Conservation (phyloP, 805 yeast species). For the Lipomyces sp. region DNA sequence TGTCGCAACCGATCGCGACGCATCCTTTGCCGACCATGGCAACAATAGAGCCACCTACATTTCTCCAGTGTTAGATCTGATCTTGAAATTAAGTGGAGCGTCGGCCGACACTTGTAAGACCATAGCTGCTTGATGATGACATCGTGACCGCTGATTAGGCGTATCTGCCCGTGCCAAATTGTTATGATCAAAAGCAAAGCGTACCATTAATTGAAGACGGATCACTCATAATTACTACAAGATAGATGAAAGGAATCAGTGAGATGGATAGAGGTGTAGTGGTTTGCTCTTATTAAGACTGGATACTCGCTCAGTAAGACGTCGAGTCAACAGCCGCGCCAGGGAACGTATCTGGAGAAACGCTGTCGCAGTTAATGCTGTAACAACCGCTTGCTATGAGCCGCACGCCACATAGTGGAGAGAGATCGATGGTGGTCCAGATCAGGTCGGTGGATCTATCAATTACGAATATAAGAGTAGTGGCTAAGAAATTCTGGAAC, state of each 20-base stretch:
- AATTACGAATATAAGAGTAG: background rate
- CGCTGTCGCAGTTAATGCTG: background rate
- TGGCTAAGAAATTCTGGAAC: no score
- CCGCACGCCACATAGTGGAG: background rate
- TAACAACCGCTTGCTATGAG: background rate
- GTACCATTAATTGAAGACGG: conserved; percentile 34
- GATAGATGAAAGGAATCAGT: background rate
- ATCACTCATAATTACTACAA: conserved; percentile 26
- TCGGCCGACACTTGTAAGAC: background rate
- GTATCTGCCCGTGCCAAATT: background rate
- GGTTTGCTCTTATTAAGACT: background rate
- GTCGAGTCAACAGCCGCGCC: no score
- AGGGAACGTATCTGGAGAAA: background rate
- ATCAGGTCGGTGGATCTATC: no score
- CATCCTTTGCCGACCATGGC: conserved; percentile 99
- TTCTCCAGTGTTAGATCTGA: background rate
- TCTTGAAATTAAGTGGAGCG: no score
- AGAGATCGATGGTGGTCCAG: no score
- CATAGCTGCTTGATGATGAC: background rate
- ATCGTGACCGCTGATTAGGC: background rate
- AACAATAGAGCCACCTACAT: conserved; percentile 86
- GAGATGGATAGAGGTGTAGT: background rate
- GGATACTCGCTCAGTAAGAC: background rate
- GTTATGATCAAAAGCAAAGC: background rate
- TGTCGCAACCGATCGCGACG: conserved; percentile 95